Evolutionary conservation across 2,329 filamentous ascomycete species (phyloP), one percentile per base, ranked within the genome.

Genomic region (Cercospora zeae-maydis): DNA sequence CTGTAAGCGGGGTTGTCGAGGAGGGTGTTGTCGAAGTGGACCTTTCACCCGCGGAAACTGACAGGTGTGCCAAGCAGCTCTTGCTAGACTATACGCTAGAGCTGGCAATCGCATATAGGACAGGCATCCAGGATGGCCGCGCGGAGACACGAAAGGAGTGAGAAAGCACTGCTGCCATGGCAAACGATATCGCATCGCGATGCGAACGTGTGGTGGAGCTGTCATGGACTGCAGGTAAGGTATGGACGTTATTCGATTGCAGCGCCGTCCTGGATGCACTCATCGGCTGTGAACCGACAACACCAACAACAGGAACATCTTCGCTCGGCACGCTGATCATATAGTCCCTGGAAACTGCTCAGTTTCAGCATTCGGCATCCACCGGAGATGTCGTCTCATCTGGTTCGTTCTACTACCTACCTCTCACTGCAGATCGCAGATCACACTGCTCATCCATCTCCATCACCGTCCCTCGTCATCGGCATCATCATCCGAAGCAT

Each of bases 401-500:
- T 34, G 3, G 42, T 47, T 27, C 42, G 42, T 21, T 37, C 27
- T 19, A 58, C 27, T 19, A 58, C 42, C 24, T 6, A 27, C 24
- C 24, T 27, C 24, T 6, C 3, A 27, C 24, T 16, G 27, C 24
- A 42, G 39, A 30, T 30, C 31, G 31, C 31, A 34, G 31, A 34
- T 34, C 31, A 9, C 2, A 34, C 8, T 31, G 9, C 30, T 34
- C 10, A 27, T 47, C 10, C 7, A 6, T 47, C 10, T 47, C 42
- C 21, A 45, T 45, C 39, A 45, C 39, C 21, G 21, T 7, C 21
- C 51, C 4, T 54, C 27, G 4, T 54, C 21, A 10, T 42, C 34
- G 31, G n/a, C 36, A 13, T 51, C 61, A 13, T 63, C 61, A 16
- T 63, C 56, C 33, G 47, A 59, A n/a, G 31, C 14, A 27, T 61